These are phyloP conservation scores for Mariannaea elegans DNA, from an alignment of 2,329 filamentous ascomycete species.

Conservation along the genomic window DNA sequence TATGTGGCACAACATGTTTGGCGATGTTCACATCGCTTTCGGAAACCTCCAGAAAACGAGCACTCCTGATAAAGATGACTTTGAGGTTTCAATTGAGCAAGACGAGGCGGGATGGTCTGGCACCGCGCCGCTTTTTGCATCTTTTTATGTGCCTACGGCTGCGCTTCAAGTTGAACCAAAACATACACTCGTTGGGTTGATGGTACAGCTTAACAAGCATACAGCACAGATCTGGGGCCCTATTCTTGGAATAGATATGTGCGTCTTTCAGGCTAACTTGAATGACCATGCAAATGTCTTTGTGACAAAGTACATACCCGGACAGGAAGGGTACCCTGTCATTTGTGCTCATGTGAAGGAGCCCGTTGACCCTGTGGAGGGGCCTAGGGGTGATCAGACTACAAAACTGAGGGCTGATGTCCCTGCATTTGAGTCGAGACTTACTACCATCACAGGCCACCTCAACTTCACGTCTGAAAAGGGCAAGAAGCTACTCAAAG, in stretches of 20 bases:
- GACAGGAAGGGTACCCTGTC: constrained; percentile 42
- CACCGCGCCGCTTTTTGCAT: constrained; percentile 49
- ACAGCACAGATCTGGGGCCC: constrained; percentile 35
- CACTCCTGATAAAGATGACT: constrained; percentile 40
- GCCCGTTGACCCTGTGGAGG: constrained; percentile 29
- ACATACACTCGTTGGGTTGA: constrained; percentile 44
- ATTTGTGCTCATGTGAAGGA: constrained; percentile 35
- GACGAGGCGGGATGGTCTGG: constrained; percentile 50
- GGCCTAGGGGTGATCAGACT: constrained; percentile 30
- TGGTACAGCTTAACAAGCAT: constrained; percentile 38
- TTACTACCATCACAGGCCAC: constrained; percentile 50
- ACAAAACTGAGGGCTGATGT: constrained; percentile 44
- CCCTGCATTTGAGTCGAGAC: constrained; percentile 38
- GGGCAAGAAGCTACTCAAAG: constrained; percentile 48
- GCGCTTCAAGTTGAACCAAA: constrained; percentile 46
- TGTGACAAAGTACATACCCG: constrained; percentile 49
- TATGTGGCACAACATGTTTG: constrained; percentile 49
- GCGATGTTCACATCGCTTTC: constrained; percentile 53
- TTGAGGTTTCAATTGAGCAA: constrained; percentile 44
- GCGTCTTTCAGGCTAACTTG: constrained; percentile 45
- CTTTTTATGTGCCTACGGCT: constrained; percentile 51
- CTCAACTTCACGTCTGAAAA: constrained; percentile 48
- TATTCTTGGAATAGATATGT: constrained; percentile 39
- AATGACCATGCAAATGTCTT: constrained; percentile 43
- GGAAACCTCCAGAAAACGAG: constrained; percentile 45